phyloP scores from a whole-genome alignment of 106 monocot species.

The Apostasia shenzhenica region DNA sequence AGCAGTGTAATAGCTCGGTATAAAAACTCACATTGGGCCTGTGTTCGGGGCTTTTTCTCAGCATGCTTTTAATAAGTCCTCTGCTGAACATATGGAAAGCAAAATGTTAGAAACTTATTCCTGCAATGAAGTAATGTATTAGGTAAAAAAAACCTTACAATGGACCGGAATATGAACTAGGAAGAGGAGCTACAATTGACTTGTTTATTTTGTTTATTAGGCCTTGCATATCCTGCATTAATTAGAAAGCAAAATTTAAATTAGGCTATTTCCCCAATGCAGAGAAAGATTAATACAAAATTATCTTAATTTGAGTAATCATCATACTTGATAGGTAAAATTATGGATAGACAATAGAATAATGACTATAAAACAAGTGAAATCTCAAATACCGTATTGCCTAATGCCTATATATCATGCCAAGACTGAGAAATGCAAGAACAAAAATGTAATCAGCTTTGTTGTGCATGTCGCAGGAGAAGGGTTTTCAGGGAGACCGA shows the following conservation, averaged over 20 bases:
- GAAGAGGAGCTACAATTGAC: conserved; percentile 89
- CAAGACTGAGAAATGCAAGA: no score
- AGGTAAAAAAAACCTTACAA: conserved; percentile 49
- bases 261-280: no score
- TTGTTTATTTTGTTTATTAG: conserved; percentile 98
- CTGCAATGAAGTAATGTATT: not conserved
- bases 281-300: no score
- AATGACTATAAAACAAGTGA: no score
- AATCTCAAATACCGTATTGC: no score
- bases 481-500: no score
- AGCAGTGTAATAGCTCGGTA: not conserved
- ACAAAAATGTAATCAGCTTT: no score
- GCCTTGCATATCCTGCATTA: conserved; percentile 84
- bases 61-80: conserved; percentile 97
- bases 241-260: not conserved
- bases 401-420: no score
- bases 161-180: conserved; percentile 75
- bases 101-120: not conserved
- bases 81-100: conserved; percentile 39
- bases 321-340: no score
- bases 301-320: no score
- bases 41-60: conserved; percentile 92
- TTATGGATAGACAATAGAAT: no score
- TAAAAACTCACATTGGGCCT: conserved; percentile 74
- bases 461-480: no score